A percentile compares a stretch with the other conserved stretches of the same genome.
Conservation (phyloP, 1,284 basidiomycete genomes). For the Marasmius fiardii region DNA sequence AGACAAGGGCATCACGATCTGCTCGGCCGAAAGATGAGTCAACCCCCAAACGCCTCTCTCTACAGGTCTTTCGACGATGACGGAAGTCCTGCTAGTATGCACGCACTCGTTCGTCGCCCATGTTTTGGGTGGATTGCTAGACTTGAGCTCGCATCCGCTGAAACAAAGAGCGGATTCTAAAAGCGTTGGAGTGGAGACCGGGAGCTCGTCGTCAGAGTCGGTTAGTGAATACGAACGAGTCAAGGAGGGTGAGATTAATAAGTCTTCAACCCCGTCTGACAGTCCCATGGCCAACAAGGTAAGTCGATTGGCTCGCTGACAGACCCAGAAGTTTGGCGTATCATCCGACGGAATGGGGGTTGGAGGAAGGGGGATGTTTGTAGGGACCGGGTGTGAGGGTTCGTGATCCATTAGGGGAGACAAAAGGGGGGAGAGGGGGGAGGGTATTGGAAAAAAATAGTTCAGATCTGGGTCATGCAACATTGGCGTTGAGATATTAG, state of each 20-base stretch:
- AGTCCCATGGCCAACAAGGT: not conserved
- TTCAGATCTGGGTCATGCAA: too few species aligned
- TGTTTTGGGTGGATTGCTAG: not conserved
- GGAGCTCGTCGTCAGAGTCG: not conserved
- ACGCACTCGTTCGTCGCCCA: not conserved
- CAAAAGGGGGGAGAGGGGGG: not conserved
- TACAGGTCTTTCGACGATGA: not conserved
- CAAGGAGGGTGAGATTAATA: not conserved
- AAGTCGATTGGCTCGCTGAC: not conserved
- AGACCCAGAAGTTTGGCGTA: not conserved
- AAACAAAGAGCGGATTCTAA: not conserved
- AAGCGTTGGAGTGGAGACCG: not conserved
- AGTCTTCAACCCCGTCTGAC: not conserved
- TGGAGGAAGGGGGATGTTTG: not conserved
- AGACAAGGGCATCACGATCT: not conserved
- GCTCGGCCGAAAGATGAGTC: not conserved
- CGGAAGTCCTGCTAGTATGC: not conserved
- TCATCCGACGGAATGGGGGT: not conserved
- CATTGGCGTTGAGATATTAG: too few species aligned
- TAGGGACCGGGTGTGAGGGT: not conserved
- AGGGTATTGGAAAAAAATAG: not conserved
- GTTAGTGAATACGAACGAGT: not conserved
- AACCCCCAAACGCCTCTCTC: not conserved
- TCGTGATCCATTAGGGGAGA: not conserved
- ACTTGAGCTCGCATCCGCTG: not conserved